A percentile compares a stretch with the other conserved stretches of the same genome.
These are phyloP conservation scores for Begonia loranthoides DNA, from an alignment of 306 rosid genomes.

Conservation along the genomic window DNA sequence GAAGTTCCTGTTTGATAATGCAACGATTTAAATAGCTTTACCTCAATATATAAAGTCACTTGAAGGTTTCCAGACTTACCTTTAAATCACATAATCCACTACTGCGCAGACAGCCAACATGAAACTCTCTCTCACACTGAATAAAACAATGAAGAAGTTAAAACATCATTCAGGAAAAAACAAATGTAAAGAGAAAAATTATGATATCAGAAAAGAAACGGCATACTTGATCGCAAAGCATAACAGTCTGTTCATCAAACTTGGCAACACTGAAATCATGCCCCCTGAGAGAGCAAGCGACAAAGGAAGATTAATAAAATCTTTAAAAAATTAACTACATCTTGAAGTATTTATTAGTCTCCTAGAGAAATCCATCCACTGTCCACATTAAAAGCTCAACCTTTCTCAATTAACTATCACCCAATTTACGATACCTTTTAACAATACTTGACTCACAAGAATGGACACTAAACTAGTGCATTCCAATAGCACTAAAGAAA, in stretches of 20 bases:
- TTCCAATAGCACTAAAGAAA: too few relatives aligned
- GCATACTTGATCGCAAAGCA: slow-evolving; percentile 93
- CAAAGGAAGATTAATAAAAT: too few relatives aligned
- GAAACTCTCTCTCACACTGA: slow-evolving; percentile 98
- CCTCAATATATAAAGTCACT: slow-evolving; percentile 7
- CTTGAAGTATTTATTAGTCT: too few relatives aligned
- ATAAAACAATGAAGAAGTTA: slow-evolving; percentile 16
- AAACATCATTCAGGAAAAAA: slow-evolving; percentile 4
- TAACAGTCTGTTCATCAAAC: slow-evolving; percentile 87
- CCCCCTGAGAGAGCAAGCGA: slow-evolving; percentile 28
- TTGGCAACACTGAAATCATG: slow-evolving; percentile 82
- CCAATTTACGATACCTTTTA: too few relatives aligned
- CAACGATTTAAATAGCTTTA: slow-evolving; percentile 10
- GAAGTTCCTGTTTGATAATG: slow-evolving; percentile 55
- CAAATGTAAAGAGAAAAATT: background rate
- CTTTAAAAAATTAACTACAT: too few relatives aligned
- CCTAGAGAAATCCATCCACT: too few relatives aligned
- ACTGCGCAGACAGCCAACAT: slow-evolving; percentile 85
- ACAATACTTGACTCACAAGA: too few relatives aligned
- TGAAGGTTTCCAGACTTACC: slow-evolving; percentile 31
- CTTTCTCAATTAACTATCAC: too few relatives aligned
- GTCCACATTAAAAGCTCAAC: too few relatives aligned
- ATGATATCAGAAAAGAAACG: background rate
- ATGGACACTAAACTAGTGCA: too few relatives aligned
- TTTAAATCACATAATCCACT: slow-evolving; percentile 71